Evolutionary conservation across 2,329 filamentous ascomycete genomes (phyloP).

Genomic region (Cladosporium sp.): DNA sequence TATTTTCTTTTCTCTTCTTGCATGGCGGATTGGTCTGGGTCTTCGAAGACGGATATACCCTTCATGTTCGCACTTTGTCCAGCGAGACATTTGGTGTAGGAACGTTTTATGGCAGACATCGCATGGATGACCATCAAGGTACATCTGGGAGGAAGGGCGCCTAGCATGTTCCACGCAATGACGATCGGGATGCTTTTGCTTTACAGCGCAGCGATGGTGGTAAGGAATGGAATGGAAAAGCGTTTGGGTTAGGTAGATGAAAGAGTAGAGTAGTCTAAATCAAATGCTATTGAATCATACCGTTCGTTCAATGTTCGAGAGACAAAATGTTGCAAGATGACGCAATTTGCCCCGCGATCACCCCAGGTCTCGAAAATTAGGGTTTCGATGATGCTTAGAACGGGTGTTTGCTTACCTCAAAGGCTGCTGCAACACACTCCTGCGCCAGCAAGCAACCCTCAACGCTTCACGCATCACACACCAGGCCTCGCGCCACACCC

Average conservation of each 20-base stretch:
- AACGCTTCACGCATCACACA: background rate
- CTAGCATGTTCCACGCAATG: background rate
- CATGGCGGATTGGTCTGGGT: slow-evolving; percentile 17
- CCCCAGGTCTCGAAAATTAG: background rate
- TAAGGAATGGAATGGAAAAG: background rate
- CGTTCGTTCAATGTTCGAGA: background rate
- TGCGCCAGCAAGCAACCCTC: background rate
- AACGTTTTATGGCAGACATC: slow-evolving; percentile 2
- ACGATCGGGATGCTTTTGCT: background rate
- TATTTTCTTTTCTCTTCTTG: slow-evolving; percentile 16
- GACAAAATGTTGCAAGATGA: background rate
- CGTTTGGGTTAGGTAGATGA: slow-evolving; percentile 3
- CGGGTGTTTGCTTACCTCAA: background rate
- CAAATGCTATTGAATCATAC: background rate
- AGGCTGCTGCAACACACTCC: background rate
- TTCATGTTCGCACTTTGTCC: slow-evolving; percentile 6
- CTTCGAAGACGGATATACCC: slow-evolving; percentile 14
- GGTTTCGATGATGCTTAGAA: slow-evolving; percentile 8
- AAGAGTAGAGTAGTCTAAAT: background rate
- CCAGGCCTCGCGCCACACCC: background rate
- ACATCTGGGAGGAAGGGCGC: background rate
- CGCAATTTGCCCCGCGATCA: slow-evolving; percentile 8
- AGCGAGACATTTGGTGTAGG: slow-evolving; percentile 3
- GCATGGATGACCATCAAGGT: slow-evolving; percentile 16
- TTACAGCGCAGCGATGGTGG: slow-evolving; percentile 1